Percentiles rank a stretch among this genome's conserved stretches.
These are phyloP conservation scores for Trypanosoma boissoni DNA, from an alignment of 208 protist genomes.

Conservation along the genomic window DNA sequence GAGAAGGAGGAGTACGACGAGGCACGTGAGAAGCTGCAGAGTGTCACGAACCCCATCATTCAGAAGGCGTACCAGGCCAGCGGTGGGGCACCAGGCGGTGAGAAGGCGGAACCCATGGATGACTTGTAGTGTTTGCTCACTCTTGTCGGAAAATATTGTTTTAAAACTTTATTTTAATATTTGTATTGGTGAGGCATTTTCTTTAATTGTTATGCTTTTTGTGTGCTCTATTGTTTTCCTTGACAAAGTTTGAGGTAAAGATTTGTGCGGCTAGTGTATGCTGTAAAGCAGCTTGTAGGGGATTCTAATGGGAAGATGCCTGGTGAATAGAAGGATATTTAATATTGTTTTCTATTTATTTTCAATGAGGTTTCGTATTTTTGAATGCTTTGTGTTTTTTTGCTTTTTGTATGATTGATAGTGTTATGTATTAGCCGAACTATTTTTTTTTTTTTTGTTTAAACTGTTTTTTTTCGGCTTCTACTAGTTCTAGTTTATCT, in stretches of 20 bases:
- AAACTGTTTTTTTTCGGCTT: background rate
- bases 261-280: no score
- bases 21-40: constrained; percentile 91
- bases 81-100: constrained; percentile 28
- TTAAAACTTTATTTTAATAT: constrained; percentile 2
- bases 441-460: constrained; percentile 7
- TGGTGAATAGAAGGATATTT: no score
- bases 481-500: background rate
- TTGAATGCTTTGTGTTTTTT: constrained; percentile 20
- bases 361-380: no score
- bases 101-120: constrained; percentile 56
- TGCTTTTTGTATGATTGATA: constrained; percentile 2
- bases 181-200: background rate
- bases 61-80: constrained; percentile 75
- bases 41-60: constrained; percentile 95
- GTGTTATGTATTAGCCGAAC: background rate
- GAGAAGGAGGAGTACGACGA: constrained; percentile 94
- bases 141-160: background rate
- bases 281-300: no score
- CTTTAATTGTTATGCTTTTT: constrained; percentile 10
- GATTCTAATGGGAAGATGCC: no score
- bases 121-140: constrained; percentile 48
- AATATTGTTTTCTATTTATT: no score
- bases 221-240: constrained; percentile 7
- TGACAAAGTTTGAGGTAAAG: no score